Evolutionary conservation across 2,329 filamentous ascomycete genomes (phyloP).

Genomic region (Penicillium corylophilum): DNA sequence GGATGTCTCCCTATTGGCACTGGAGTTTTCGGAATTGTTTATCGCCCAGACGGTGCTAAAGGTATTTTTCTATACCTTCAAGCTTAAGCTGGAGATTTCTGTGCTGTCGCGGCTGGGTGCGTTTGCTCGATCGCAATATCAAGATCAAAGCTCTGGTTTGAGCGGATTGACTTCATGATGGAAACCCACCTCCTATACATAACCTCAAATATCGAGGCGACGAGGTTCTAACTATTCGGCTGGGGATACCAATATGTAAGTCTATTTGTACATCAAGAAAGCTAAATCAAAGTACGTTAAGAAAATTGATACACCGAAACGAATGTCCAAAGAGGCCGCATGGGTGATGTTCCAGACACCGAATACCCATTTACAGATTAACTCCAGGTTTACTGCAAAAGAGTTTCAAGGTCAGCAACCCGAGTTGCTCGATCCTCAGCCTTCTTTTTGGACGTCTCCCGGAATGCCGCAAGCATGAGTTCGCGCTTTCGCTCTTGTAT

Average conservation of each 20-base stretch:
- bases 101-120: conserved; percentile 4
- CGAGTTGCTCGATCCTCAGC: conserved; percentile 55
- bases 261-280: background rate
- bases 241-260: background rate
- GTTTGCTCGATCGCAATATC: conserved; percentile 1
- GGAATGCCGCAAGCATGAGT: conserved; percentile 75
- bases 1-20: conserved; percentile 10
- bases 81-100: conserved; percentile 13
- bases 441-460: conserved; percentile 64
- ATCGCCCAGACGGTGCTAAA: conserved; percentile 11
- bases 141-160: background rate
- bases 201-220: background rate
- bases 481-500: conserved; percentile 78
- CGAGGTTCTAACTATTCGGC: background rate
- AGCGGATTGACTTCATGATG: background rate
- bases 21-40: conserved; percentile 7
- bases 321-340: background rate
- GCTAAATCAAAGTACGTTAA: background rate
- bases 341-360: background rate
- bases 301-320: background rate
- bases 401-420: conserved; percentile 49
- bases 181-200: background rate
- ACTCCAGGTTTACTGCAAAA: conserved; percentile 26
- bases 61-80: conserved; percentile 12
- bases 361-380: background rate